A percentile compares a stretch with the other conserved stretches of the same genome.
phyloP scores from a whole-genome alignment of 164 flowering plant genomes.

The Hamamelis virginiana region DNA sequence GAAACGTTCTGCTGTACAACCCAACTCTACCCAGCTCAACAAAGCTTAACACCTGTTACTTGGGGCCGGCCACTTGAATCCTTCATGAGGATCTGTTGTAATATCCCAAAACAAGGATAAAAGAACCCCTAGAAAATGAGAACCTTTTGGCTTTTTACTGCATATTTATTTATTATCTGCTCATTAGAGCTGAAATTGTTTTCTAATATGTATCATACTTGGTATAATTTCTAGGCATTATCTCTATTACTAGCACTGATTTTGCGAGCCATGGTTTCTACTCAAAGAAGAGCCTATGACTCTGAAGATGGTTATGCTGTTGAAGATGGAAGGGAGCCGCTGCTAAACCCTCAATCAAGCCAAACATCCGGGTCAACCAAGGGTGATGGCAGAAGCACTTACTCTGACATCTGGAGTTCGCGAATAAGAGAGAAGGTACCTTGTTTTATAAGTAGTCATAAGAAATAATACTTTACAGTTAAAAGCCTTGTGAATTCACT shows the following conservation, averaged over 20 bases:
- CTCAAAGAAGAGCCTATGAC: constrained; percentile 35
- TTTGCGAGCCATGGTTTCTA: constrained; percentile 60
- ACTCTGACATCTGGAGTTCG: constrained; percentile 65
- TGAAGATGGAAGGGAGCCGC: constrained; percentile 58
- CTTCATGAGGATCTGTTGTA: too few relatives aligned
- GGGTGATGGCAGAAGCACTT: constrained; percentile 33
- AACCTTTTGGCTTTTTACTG: too few relatives aligned
- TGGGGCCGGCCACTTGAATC: too few relatives aligned
- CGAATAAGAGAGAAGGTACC: constrained; percentile 78
- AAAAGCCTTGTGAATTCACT: too few relatives aligned
- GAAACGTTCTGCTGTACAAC: too few relatives aligned
- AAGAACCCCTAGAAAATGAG: too few relatives aligned
- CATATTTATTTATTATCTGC: too few relatives aligned
- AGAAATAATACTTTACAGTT: not conserved
- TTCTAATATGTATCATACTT: not conserved
- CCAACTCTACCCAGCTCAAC: too few relatives aligned
- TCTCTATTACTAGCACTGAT: constrained; percentile 56
- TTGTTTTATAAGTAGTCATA: not conserved
- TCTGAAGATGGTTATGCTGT: constrained; percentile 53
- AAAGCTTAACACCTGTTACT: too few relatives aligned
- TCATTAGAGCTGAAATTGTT: too few relatives aligned
- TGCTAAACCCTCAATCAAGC: constrained; percentile 40
- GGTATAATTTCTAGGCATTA: constrained; percentile 41
- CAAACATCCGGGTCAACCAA: constrained; percentile 46
- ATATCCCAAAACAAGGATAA: too few relatives aligned